Percentiles rank a stretch among this genome's conserved stretches.
Evolutionary conservation across 495 filamentous ascomycete species (phyloP).

Genomic region (Aspergillus sparsus): DNA sequence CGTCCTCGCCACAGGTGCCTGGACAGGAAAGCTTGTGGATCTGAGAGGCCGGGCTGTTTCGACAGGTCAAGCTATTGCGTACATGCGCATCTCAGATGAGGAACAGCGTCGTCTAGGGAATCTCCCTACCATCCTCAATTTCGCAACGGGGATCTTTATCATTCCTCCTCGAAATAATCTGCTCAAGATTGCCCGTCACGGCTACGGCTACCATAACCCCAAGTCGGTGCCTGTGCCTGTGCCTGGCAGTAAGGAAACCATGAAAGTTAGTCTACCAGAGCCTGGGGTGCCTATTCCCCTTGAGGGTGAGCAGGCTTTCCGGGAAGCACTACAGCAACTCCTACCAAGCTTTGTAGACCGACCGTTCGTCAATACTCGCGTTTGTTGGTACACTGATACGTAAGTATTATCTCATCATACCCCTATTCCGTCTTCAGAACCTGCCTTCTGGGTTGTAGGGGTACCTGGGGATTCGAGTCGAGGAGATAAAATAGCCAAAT

Average conservation of each 20-base stretch:
- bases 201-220: constrained; percentile 79
- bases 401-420: constrained; percentile 27
- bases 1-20: constrained; percentile 82
- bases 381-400: constrained; percentile 93
- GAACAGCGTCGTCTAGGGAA: constrained; percentile 64
- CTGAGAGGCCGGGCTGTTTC: constrained; percentile 72
- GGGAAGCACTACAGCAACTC: constrained; percentile 60
- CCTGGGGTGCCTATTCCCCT: constrained; percentile 46
- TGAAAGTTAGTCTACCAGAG: constrained; percentile 46
- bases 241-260: constrained; percentile 24
- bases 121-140: constrained; percentile 77
- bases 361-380: constrained; percentile 65
- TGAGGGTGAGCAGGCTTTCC: constrained; percentile 64
- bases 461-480: neutral
- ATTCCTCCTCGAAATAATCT: constrained; percentile 72
- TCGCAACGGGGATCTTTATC: constrained; percentile 78
- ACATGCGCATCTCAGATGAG: constrained; percentile 66
- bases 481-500: neutral
- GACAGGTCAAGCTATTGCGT: constrained; percentile 79
- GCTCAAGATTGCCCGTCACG: constrained; percentile 82
- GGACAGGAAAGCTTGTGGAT: constrained; percentile 76
- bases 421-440: neutral
- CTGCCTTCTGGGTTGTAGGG: neutral
- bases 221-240: constrained; percentile 43
- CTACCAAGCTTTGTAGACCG: constrained; percentile 63